phyloP scores from a whole-genome alignment of 768 basidiomycete species.

The Tricholoma sp. region DNA sequence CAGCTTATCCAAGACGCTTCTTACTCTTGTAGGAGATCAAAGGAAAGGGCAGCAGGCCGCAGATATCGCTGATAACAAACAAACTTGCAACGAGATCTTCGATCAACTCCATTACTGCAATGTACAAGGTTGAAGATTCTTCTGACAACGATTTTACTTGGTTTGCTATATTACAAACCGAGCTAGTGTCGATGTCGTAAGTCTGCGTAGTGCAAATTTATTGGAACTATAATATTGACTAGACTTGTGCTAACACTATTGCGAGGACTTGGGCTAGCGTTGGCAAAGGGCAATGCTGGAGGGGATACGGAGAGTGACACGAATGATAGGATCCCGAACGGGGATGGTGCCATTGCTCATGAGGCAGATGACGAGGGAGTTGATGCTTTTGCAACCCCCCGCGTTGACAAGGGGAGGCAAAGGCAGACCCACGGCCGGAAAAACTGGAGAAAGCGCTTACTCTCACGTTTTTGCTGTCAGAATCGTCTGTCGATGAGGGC shows the following conservation, averaged over 20 bases:
- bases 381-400: conserved; percentile 48
- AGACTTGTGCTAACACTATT: conserved; percentile 34
- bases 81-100: no score
- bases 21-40: no score
- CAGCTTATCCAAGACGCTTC: no score
- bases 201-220: no score
- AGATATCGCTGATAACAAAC: no score
- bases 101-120: no score
- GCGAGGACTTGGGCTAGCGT: conserved; percentile 39
- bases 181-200: no score
- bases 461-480: conserved; percentile 48
- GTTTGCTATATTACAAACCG: no score
- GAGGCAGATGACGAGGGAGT: conserved; percentile 22
- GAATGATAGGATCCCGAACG: conserved; percentile 9
- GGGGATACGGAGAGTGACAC: conserved; percentile 1
- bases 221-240: no score
- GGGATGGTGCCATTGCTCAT: conserved; percentile 3
- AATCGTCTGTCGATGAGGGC: conserved; percentile 44
- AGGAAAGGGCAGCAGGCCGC: no score
- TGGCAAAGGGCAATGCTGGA: conserved; percentile 6
- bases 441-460: conserved; percentile 67
- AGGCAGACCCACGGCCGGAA: conserved; percentile 64
- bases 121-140: no score
- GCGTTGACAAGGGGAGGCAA: conserved; percentile 77
- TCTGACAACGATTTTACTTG: no score